Conservation (phyloP, 177 flowering plant species). For the Telopea speciosissima region DNA sequence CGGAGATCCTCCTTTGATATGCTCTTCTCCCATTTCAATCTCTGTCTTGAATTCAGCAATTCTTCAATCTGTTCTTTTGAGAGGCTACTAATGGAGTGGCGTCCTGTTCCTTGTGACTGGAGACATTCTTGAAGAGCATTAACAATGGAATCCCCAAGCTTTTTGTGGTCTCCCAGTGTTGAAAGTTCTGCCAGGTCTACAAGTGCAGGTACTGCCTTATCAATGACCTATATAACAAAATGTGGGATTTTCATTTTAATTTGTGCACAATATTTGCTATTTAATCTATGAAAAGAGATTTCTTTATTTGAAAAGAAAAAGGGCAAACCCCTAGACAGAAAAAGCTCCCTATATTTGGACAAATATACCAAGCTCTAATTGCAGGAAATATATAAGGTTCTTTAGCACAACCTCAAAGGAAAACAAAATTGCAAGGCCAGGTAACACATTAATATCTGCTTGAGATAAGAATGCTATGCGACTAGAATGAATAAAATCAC, state of each 20-base stretch:
- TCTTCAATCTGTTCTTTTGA: constrained; percentile 74
- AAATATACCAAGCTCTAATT: not conserved
- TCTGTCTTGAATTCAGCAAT: constrained; percentile 56
- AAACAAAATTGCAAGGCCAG: not conserved
- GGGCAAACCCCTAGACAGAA: too few species aligned
- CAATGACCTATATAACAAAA: constrained; percentile 51
- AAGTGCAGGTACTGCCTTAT: constrained; percentile 78
- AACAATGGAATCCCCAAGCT: constrained; percentile 82
- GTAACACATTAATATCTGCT: not conserved
- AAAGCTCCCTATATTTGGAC: not conserved
- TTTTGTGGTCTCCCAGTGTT: constrained; percentile 84
- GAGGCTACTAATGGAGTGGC: constrained; percentile 43
- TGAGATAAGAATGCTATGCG: not conserved
- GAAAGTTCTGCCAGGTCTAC: constrained; percentile 83
- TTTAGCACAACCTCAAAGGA: not conserved
- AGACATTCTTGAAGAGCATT: constrained; percentile 75
- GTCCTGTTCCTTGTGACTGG: constrained; percentile 66
- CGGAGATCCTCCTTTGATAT: constrained; percentile 99
- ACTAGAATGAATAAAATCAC: not conserved
- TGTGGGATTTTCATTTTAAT: not conserved
- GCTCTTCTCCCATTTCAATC: constrained; percentile 84
- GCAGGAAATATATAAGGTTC: not conserved
- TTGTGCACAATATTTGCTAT: not conserved
- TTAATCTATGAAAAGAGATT: not conserved
- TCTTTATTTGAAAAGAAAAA: not conserved